phyloP scores from a whole-genome alignment of 73 alveolate species.

The Paramecium primaurelia region DNA sequence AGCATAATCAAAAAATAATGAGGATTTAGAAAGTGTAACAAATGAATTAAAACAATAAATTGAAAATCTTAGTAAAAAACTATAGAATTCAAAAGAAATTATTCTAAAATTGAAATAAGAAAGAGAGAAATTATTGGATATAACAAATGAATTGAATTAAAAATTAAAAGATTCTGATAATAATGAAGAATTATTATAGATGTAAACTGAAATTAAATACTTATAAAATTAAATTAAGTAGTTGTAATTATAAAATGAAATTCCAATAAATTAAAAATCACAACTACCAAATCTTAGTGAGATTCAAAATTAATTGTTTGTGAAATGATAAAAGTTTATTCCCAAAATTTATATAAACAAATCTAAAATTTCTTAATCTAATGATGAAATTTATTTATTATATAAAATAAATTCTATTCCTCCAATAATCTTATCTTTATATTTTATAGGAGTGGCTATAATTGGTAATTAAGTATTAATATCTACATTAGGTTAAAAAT shows the following conservation, averaged over 20 bases:
- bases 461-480: constrained; percentile 20
- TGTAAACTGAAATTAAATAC: neutral
- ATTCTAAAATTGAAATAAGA: neutral
- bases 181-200: neutral
- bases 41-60: neutral
- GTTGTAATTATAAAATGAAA: neutral
- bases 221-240: constrained; percentile 5
- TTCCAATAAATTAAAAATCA: constrained; percentile 6
- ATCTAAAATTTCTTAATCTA: neutral
- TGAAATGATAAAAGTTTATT: neutral
- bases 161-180: constrained; percentile 2
- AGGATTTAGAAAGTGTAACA: neutral
- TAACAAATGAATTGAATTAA: constrained; percentile 18
- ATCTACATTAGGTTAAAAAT: neutral
- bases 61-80: neutral
- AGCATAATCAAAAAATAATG: neutral
- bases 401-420: neutral
- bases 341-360: neutral
- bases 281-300: neutral
- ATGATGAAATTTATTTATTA: neutral
- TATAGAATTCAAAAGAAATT: neutral
- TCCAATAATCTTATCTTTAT: neutral
- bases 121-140: neutral
- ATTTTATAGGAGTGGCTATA: neutral
- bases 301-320: neutral